A percentile compares a stretch with the other conserved stretches of the same genome.
phyloP scores from a whole-genome alignment of 768 basidiomycete genomes.

The Mycena galopus region DNA sequence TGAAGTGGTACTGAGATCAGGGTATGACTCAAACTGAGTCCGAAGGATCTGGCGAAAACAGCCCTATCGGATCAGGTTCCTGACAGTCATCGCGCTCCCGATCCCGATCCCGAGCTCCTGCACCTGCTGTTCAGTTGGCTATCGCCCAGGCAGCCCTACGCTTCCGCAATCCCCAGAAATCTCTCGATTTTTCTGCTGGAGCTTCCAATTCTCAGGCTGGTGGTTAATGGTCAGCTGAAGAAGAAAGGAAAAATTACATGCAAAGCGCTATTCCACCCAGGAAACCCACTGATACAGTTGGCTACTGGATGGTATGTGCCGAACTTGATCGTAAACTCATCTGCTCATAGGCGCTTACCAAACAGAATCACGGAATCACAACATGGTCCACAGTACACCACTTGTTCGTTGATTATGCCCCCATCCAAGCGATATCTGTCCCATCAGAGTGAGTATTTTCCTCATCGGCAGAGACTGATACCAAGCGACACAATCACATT shows the following conservation, averaged over 20 bases:
- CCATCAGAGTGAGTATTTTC: no score
- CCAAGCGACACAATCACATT: no score
- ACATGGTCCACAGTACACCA: not conserved
- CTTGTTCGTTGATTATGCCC: slow-evolving; percentile 1
- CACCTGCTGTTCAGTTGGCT: slow-evolving; percentile 1
- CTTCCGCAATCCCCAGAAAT: slow-evolving; percentile 1
- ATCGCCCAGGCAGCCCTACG: slow-evolving; percentile 3
- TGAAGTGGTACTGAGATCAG: not conserved
- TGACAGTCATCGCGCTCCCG: not conserved
- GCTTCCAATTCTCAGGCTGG: not conserved
- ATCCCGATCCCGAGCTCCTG: not conserved
- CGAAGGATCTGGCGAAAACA: slow-evolving; percentile 2
- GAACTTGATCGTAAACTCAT: not conserved
- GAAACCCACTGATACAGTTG: not conserved
- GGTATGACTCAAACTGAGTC: slow-evolving; percentile 3
- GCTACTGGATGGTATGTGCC: not conserved
- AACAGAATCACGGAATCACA: not conserved
- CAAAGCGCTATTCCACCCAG: not conserved
- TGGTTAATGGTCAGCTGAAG: not conserved
- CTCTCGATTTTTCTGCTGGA: slow-evolving; percentile 1
- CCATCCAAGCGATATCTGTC: no score
- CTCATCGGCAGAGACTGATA: no score
- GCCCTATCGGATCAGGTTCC: slow-evolving; percentile 1
- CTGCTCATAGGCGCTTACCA: not conserved
- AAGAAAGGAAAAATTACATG: not conserved